Evolutionary conservation across 805 yeast genomes (phyloP), one percentile per base, ranked within the genome.

Genomic region (Wickerhamomyces ciferrii): DNA sequence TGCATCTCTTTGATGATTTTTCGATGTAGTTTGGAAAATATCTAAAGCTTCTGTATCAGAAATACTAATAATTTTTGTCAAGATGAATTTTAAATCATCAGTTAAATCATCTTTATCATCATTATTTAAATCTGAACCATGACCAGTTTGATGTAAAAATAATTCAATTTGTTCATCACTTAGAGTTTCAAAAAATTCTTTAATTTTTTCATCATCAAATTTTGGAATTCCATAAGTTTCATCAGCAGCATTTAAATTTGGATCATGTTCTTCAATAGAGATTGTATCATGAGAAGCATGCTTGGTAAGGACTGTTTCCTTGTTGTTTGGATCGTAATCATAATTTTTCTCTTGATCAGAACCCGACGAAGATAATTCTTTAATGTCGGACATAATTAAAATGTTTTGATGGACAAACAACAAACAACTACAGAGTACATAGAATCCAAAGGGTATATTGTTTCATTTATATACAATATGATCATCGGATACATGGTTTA

Each of bases 1-100:
- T 31, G 71, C 68, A 56, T 78, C 83, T 44, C 66, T 71, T 5
- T 56, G 54, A 52, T 75, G 79, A 14, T 70, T 65, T 2, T 54
- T 65, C 2, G 69, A 50, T 3, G 74, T 70, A n/a, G 63, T 62
- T 36, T 61, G 55, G 37, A 78, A 55, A 63, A 35, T 31, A 18
- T n/a, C 18, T 1, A 69, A 35, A 0, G 79, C 70, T 36, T 74
- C 75, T 2, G 65, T 69, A 11, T 63, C 53, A 3, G 66, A 43
- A 53, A 72, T 49, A 6, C 7, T 23, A 4, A 37, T 20, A n/a
- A 43, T 36, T 13, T 43, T 43, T 19, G 23, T n/a, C 20, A 47
- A 31, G 38, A 47, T 40, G 38, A 23, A 43, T 21, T 43, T 47
- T 31, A 40, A 20, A 41, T 47, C 44, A 21, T 13, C 8, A 5